These are phyloP conservation scores for Malassezia equina DNA, from an alignment of 1,284 basidiomycete genomes.

Conservation along the genomic window DNA sequence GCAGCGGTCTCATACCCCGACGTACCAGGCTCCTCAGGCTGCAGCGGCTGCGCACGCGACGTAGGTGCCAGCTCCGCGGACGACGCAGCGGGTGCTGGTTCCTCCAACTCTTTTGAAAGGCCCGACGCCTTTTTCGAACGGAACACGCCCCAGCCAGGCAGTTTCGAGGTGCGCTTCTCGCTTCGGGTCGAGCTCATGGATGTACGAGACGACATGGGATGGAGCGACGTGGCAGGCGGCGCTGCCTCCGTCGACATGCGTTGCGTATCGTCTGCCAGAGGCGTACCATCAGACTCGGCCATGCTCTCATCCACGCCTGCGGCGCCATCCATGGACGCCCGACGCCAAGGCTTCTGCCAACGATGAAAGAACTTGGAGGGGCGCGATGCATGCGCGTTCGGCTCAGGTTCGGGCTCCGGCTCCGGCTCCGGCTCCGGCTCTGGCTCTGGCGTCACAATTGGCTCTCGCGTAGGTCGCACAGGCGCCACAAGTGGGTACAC, in stretches of 20 bases:
- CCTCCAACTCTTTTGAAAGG: not conserved
- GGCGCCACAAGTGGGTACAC: not conserved
- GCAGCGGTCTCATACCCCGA: not conserved
- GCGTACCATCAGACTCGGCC: not conserved
- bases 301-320: not conserved
- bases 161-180: not conserved
- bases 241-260: not conserved
- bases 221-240: not conserved
- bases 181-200: not conserved
- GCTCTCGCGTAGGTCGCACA: not conserved
- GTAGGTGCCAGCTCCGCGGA: not conserved
- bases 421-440: slow-evolving; percentile 1
- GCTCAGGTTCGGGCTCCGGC: not conserved
- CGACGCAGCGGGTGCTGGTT: not conserved
- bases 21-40: not conserved
- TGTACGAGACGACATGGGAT: not conserved
- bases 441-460: not conserved
- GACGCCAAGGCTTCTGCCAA: not conserved
- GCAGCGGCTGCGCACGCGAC: not conserved
- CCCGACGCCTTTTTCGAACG: not conserved
- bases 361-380: not conserved
- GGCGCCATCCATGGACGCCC: not conserved
- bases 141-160: not conserved
- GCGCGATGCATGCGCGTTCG: not conserved
- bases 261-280: not conserved